Conservation (phyloP, 768 basidiomycete genomes). For the Boletus fagicola region DNA sequence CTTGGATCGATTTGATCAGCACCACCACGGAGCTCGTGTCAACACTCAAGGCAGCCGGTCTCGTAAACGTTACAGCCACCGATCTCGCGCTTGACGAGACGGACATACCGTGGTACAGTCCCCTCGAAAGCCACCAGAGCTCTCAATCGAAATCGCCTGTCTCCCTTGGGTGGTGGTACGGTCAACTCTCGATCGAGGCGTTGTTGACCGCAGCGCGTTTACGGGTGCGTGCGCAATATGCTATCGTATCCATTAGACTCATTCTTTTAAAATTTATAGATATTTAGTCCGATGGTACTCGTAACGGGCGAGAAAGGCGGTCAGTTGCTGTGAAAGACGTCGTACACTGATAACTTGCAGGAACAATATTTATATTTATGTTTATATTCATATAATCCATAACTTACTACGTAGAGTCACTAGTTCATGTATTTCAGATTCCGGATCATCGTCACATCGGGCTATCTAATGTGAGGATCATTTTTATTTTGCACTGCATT, state of each 20-base stretch:
- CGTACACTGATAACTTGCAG: not conserved
- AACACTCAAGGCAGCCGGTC: not conserved
- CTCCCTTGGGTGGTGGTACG: conserved; percentile 3
- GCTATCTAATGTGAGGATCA: no score
- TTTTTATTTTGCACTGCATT: no score
- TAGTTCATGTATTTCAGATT: no score
- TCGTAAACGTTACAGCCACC: not conserved
- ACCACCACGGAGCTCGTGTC: not conserved
- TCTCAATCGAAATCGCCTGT: not conserved
- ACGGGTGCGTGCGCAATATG: not conserved
- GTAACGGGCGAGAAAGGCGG: conserved; percentile 1
- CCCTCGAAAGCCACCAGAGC: not conserved
- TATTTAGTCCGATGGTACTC: conserved; percentile 10
- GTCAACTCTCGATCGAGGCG: conserved; percentile 2
- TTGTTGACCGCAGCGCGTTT: conserved; percentile 7
- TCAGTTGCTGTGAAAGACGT: not conserved
- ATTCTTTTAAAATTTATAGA: not conserved
- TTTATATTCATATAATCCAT: no score
- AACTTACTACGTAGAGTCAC: not conserved
- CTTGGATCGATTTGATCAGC: not conserved
- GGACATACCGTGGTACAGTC: conserved; percentile 5
- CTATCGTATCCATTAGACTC: not conserved
- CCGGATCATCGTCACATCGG: no score
- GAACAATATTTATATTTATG: not conserved
- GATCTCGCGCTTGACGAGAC: not conserved